Base-by-base conservation (phyloP, 345 rosid species). In the Salix exigua region DNA sequence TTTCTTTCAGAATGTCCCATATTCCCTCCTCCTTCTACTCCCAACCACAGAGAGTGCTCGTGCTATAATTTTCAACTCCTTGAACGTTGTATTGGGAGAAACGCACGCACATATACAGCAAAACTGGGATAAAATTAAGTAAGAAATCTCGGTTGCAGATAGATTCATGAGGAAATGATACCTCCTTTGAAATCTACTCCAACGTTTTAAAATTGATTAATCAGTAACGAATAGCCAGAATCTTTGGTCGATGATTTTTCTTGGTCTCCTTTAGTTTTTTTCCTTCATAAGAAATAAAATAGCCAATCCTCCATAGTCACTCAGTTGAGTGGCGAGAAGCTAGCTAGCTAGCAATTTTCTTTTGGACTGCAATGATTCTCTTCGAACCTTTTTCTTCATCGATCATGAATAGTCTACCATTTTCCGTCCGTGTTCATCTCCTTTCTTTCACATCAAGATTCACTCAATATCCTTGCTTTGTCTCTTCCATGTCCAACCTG, bases 351-450 rank as follows among this genome's bases (percentile, higher is more conserved):
- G 68, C 38, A 33, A 61, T 73, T 40, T 73, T 53, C 75, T 70
- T 70, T 71, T 58, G 48, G 51, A 55, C 72, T 14, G 10, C 19
- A 60, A 67, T 18, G 74, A 78, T 72, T 73, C 79, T 64, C 68
- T 68, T 62, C 64, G 30, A 48, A n/a, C 16, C 33, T 19, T 75
- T 67, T 75, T 51, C 31, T 38, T 66, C 30, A 19, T 51, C 60
- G 23, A 14, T 30, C 37, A 61, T 79, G 85, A 75, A 78, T 23
- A 82, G 11, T 72, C 53, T 13, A 61, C 6, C 75, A 40, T 30
- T 70, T 72, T 6, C 53, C 30, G 80, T 75, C 82, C 55, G 7
- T 0, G 80, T 83, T 65, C 85, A 79, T 70, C 35, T 58, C 62
- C 61, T 60, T 21, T 38, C 68, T 72, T 69, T 70, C 68, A 69